phyloP scores from a whole-genome alignment of 306 rosid genomes.

The Glycine tomentella region DNA sequence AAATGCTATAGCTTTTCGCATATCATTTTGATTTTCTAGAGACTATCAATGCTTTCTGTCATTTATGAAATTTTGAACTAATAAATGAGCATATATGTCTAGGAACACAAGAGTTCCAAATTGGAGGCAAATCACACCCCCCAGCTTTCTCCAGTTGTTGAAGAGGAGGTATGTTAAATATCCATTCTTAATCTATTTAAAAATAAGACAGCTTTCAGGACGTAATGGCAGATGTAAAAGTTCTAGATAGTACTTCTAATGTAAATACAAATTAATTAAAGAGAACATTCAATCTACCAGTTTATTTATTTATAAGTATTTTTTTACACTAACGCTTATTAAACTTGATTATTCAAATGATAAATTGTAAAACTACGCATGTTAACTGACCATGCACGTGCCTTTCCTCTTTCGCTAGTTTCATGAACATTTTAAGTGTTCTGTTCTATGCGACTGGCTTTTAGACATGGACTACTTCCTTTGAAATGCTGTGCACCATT shows the following conservation, averaged over 20 bases:
- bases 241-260: constrained; percentile 13
- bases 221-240: background rate
- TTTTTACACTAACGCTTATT: background rate
- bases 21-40: background rate
- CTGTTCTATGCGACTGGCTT: background rate
- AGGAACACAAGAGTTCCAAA: constrained; percentile 44
- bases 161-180: constrained; percentile 52
- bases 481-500: background rate
- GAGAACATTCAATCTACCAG: background rate
- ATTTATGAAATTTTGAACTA: constrained; percentile 35
- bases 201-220: constrained; percentile 20
- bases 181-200: constrained; percentile 42
- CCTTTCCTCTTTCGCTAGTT: constrained; percentile 12
- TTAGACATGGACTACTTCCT: background rate
- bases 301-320: background rate
- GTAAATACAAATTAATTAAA: constrained; percentile 4
- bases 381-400: background rate
- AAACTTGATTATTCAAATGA: constrained; percentile 12
- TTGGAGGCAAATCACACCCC: constrained; percentile 35
- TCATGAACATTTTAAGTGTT: constrained; percentile 1
- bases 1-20: constrained; percentile 14
- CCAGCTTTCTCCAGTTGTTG: constrained; percentile 47
- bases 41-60: constrained; percentile 29
- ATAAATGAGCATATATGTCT: constrained; percentile 6
- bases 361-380: constrained; percentile 24